Conservation (phyloP, 345 rosid species). For the Euclidium syriacum region DNA sequence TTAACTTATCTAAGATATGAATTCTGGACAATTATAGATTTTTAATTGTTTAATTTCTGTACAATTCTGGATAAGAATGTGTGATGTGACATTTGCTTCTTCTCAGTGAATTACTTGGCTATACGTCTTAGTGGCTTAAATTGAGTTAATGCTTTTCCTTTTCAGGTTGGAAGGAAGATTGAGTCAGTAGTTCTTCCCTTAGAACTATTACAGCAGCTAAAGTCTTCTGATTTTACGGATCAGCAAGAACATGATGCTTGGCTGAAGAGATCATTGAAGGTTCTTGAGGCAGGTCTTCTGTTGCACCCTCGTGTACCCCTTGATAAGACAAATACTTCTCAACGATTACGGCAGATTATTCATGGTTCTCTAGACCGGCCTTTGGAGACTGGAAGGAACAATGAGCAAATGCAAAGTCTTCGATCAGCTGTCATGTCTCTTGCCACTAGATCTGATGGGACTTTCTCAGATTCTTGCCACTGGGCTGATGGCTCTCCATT, state of each 20-base stretch:
- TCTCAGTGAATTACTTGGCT: background rate
- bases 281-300: conserved; percentile 90
- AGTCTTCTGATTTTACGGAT: conserved; percentile 80
- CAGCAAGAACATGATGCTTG: conserved; percentile 81
- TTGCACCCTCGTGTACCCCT: conserved; percentile 80
- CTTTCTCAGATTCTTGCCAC: conserved; percentile 71
- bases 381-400: conserved; percentile 86
- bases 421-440: conserved; percentile 80
- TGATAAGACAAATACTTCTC: conserved; percentile 61
- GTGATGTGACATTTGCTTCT: background rate
- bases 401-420: conserved; percentile 91
- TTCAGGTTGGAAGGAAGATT: conserved; percentile 82
- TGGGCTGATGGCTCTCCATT: conserved; percentile 98
- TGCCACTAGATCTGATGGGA: conserved; percentile 82
- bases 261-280: conserved; percentile 75
- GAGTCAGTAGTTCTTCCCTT: conserved; percentile 86
- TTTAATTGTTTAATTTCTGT: background rate
- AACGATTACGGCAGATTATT: conserved; percentile 67
- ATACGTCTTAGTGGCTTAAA: background rate
- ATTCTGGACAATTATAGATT: background rate
- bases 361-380: conserved; percentile 67
- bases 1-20: background rate
- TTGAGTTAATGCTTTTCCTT: background rate
- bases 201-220: conserved; percentile 89
- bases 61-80: background rate